Evolutionary conservation across 805 yeast genomes (phyloP).

Genomic region (Clavispora carvajalis): DNA sequence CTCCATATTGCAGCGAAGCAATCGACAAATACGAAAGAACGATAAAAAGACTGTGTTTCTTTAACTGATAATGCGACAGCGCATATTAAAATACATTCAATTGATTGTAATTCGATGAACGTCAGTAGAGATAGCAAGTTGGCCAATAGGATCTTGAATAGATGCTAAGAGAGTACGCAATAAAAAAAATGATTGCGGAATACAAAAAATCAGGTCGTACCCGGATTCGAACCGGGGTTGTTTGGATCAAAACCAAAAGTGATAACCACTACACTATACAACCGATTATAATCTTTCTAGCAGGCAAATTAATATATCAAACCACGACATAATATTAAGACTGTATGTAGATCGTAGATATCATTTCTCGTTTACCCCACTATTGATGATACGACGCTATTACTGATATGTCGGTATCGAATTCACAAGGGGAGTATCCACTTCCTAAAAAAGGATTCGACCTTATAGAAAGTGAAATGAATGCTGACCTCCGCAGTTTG

Average conservation of each 20-base stretch:
- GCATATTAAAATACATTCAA: too few species aligned
- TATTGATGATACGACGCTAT: not conserved
- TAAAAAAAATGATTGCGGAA: not conserved
- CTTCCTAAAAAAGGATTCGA: constrained; percentile 3
- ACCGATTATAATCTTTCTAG: constrained; percentile 15
- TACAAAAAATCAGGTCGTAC: constrained; percentile 56
- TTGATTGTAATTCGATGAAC: too few species aligned
- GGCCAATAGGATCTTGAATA: too few species aligned
- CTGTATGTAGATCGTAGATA: not conserved
- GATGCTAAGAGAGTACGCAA: too few species aligned
- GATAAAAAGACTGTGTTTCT: too few species aligned
- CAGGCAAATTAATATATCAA: not conserved
- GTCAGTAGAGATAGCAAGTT: too few species aligned
- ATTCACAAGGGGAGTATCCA: not conserved
- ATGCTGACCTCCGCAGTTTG: constrained; percentile 4
- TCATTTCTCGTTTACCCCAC: not conserved
- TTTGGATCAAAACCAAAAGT: constrained; percentile 77
- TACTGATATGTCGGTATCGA: not conserved
- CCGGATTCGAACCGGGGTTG: constrained; percentile 87
- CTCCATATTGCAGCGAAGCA: too few species aligned
- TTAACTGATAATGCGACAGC: too few species aligned
- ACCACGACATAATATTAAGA: not conserved
- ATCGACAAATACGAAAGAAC: too few species aligned
- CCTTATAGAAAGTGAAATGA: not conserved
- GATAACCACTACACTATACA: constrained; percentile 77